These are phyloP conservation scores for Thelonectria olida DNA, from an alignment of 2,329 filamentous ascomycete species.

Conservation along the genomic window DNA sequence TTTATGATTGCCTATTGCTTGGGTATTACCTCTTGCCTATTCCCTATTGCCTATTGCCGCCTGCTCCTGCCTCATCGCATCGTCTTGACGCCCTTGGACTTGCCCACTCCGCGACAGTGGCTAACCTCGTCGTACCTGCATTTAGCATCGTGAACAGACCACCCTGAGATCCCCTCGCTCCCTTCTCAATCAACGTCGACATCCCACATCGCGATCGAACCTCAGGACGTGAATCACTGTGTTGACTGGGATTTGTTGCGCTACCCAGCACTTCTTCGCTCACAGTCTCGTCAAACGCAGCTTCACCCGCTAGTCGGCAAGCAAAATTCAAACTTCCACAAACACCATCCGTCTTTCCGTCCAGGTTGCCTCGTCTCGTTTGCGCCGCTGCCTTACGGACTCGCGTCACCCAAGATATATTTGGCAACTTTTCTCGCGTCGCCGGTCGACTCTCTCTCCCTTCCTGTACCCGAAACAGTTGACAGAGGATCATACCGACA, in stretches of 20 bases:
- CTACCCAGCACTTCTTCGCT: slow-evolving; percentile 5
- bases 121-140: slow-evolving; percentile 42
- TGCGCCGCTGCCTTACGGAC: slow-evolving; percentile 6
- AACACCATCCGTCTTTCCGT: not conserved
- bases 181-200: slow-evolving; percentile 29
- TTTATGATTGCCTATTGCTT: too few species aligned
- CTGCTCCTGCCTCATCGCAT: not conserved
- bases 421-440: slow-evolving; percentile 32
- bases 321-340: slow-evolving; percentile 23
- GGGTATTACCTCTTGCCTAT: not conserved
- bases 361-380: not conserved
- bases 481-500: slow-evolving; percentile 16
- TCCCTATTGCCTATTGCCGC: slow-evolving; percentile 9
- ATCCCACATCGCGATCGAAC: slow-evolving; percentile 29
- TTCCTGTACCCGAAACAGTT: slow-evolving; percentile 19
- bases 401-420: slow-evolving; percentile 16
- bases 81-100: not conserved
- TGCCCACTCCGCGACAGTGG: slow-evolving; percentile 16
- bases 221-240: slow-evolving; percentile 25
- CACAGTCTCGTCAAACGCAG: slow-evolving; percentile 12
- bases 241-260: slow-evolving; percentile 17
- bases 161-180: slow-evolving; percentile 39
- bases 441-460: slow-evolving; percentile 36
- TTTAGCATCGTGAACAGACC: slow-evolving; percentile 43
- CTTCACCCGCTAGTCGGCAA: slow-evolving; percentile 24